Percentiles rank a stretch among this genome's conserved stretches.
Evolutionary conservation across 2,329 filamentous ascomycete species (phyloP).

Genomic region (Arachnopeziza araneosa): DNA sequence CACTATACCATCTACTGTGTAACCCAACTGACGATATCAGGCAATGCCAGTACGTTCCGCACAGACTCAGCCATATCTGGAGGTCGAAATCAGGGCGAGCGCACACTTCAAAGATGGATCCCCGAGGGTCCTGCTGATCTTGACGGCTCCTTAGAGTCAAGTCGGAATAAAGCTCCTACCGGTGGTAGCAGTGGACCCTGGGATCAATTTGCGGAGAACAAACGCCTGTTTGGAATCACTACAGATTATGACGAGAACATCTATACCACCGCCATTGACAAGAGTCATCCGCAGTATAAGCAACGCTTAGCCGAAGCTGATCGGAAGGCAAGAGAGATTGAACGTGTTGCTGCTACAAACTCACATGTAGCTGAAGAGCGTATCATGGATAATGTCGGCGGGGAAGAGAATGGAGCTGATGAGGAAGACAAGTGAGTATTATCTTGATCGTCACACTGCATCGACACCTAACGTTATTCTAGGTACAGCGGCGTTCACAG

Average conservation of each 20-base stretch:
- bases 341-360: conserved; percentile 66
- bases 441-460: background rate
- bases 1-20: background rate
- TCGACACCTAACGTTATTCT: conserved; percentile 14
- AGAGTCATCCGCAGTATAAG: conserved; percentile 73
- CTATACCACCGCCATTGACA: conserved; percentile 90
- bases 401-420: conserved; percentile 62
- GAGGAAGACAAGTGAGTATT: conserved; percentile 63
- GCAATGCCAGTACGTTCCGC: conserved; percentile 64
- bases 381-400: conserved; percentile 60
- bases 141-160: conserved; percentile 64
- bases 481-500: conserved; percentile 91
- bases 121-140: conserved; percentile 56
- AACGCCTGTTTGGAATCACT: conserved; percentile 78
- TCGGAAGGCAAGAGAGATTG: conserved; percentile 83
- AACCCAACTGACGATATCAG: conserved; percentile 37
- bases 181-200: conserved; percentile 45
- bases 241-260: conserved; percentile 91
- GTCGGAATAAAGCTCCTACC: conserved; percentile 19
- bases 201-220: conserved; percentile 94
- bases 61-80: conserved; percentile 88
- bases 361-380: conserved; percentile 88
- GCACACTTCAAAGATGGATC: conserved; percentile 77
- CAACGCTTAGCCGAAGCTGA: conserved; percentile 74
- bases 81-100: conserved; percentile 61